Base-by-base conservation (phyloP, 2,329 filamentous ascomycete species). In the Periconia sp. region DNA sequence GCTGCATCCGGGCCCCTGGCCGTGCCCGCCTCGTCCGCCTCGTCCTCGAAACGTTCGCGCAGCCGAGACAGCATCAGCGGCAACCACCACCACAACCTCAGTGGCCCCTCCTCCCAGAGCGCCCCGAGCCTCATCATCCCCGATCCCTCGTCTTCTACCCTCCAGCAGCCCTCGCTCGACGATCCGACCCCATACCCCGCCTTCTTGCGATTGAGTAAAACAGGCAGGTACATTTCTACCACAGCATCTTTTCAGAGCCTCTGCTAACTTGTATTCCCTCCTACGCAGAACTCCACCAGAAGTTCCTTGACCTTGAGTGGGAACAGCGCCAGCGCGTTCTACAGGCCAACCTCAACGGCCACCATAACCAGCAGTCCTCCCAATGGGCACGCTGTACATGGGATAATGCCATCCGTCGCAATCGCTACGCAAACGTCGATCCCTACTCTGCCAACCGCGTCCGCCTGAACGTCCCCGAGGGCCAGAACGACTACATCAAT, bases 341-440 rank as follows among this genome's bases (percentile, higher is more conserved):
- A 15, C 76, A 82, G 54, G 79, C 76, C 45, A 5, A 6, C 13
- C 33, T 6, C 33, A 5, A 27, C 8, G 23, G 23, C 33, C 33
- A 5, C 13, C 33, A 37, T 37, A 3, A 37, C 33, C 77, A 81
- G 46, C 74, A 80, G 19, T 70, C 74, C 13, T 82, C 82, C 48
- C 78, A 78, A 57, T 89, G 81, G 79, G 80, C 85, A 3, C 80
- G 86, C 50, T 80, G 88, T 47, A 76, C 75, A 27, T 80, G 81
- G 20, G 77, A 83, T 9, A 80, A 84, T 45, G 77, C 85, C 58
- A 80, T 79, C 54, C 72, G 76, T 35, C 83, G 93, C 61, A 95
- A 97, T 74, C 87, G 94, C 51, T 99, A 97, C 75, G 73, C 81
- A 50, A 96, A 97, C 69, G 91, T 99, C 58, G 88, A 92, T 69